Conservation (phyloP, 306 rosid genomes). For the Astragalus membranaceus region DNA sequence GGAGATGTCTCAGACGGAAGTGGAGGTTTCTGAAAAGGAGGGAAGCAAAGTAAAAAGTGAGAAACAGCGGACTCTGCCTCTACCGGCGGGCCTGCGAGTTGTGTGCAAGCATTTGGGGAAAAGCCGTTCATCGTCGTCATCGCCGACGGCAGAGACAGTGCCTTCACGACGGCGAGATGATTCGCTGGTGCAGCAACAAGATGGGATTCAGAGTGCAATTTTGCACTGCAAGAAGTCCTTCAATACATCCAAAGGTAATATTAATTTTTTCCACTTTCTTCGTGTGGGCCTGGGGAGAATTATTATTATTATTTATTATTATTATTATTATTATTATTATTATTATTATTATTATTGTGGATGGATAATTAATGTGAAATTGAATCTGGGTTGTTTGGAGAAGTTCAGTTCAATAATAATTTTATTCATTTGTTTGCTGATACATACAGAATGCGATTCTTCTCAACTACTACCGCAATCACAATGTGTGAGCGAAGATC, state of each 20-base stretch:
- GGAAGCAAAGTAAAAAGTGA: conserved; percentile 27
- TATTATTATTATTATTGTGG: too few species aligned
- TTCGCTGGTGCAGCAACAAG: conserved; percentile 79
- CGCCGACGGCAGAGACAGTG: conserved; percentile 33
- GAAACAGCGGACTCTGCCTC: conserved; percentile 36
- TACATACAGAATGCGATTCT: conserved; percentile 37
- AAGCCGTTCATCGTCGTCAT: conserved; percentile 66
- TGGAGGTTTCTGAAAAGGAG: conserved; percentile 14
- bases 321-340: too few species aligned
- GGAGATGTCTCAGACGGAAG: conserved; percentile 15
- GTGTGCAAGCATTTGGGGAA: conserved; percentile 85
- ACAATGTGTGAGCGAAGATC: conserved; percentile 29
- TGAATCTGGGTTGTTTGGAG: neutral
- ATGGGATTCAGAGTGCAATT: conserved; percentile 87
- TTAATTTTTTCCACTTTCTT: neutral
- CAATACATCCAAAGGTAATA: conserved; percentile 67
- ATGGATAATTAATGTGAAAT: neutral
- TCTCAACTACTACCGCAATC: conserved; percentile 22
- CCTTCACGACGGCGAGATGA: conserved; percentile 58
- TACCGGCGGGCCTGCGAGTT: conserved; percentile 60
- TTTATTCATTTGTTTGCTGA: neutral
- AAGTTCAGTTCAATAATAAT: neutral
- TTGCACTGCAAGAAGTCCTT: conserved; percentile 84
- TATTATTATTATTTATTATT: too few species aligned
- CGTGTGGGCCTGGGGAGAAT: neutral